Evolutionary conservation across 2,329 filamentous ascomycete species (phyloP), one percentile per base, ranked within the genome.

Genomic region (Aspergillus spinulosporus): DNA sequence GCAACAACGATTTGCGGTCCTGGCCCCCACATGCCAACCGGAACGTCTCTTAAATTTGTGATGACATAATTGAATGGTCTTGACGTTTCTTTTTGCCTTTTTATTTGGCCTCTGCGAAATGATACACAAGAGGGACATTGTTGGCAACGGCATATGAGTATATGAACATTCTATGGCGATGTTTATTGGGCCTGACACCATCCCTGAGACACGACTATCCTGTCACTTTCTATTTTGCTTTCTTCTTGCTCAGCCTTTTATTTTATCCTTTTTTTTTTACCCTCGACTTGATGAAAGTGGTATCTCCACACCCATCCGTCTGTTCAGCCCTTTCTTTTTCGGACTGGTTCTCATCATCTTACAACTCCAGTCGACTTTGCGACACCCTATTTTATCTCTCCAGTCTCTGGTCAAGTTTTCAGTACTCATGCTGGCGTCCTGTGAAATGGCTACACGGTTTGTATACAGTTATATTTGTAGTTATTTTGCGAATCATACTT

Each of bases 51-150:
- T 71, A 66, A 64, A 68, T 70, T 69, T 72, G 66, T 67, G 65
- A 73, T 68, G 65, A 67, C 68, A 73, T 70, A 70, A 67, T 72
- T 66, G 66, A 71, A 71, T 68, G 66, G 66, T 65, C 64, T 68
- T 67, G 65, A 66, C 68, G 64, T 72, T 68, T 66, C 65, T 67
- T 66, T 66, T 62, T 67, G 67, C 71, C 66, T 69, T 63, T 68
- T 68, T 66, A 69, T 68, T 47, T 66, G 65, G 69, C 58, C 62
- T 64, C 66, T 63, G 64, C 62, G 65, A 66, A 64, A 68, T 64
- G 66, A 68, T 69, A 67, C 64, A 68, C 66, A 66, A 69, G 62
- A 64, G 64, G 66, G 64, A 69, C 66, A 59, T 66, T 67, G 64
- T 65, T 64, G 60, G 63, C 62, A 64, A 64, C 56, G 57, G 59